Base-by-base conservation (phyloP, 2,329 filamentous ascomycete species). In the Talaromyces sp. region DNA sequence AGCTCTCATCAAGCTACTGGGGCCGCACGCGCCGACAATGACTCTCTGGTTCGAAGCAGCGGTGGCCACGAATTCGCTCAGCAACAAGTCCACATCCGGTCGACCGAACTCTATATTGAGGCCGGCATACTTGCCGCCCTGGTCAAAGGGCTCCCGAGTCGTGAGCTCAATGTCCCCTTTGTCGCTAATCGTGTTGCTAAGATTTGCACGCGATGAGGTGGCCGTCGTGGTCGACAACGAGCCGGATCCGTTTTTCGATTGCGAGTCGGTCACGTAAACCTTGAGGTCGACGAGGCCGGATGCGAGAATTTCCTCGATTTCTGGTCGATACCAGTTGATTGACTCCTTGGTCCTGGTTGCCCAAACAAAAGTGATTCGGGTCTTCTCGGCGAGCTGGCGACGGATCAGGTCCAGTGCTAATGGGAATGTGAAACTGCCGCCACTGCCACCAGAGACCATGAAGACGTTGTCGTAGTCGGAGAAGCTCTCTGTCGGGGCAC, bases 381-480 rank as follows among this genome's bases (percentile, higher is more conserved):
- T 29, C 26, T 52, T 26, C 48, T 52, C 27, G 12, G 24, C 48
- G 14, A 27, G 17, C 29, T 51, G 24, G 24, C n/a, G 26, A 12
- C 54, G 54, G 27, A 64, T 31, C 19, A 67, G 31, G 19, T 60
- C 27, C 9, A 64, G 19, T 4, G 64, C 64, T 58, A 67, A 58
- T 3, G 61, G 58, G 58, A 66, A 60, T 4, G 54, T 65, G 17
- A 62, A 63, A 14, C 50, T 62, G n/a, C 63, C 62, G 19, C 63
- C 65, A 43, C 61, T 66, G 2, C 62, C 61, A 60, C 63, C 62
- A 14, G 62, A 62, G 9, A 65, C 41, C 4, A 65, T 51, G 24
- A 67, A 38, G 3, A 64, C 48, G 12, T 56, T 59, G 27, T 66
- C 65, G 56, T 62, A 66, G 3, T 58, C 19, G 29, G 46, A 60